Evolutionary conservation across 208 protist genomes (phyloP).

Genomic region (Trypanosomatidae sp.): DNA sequence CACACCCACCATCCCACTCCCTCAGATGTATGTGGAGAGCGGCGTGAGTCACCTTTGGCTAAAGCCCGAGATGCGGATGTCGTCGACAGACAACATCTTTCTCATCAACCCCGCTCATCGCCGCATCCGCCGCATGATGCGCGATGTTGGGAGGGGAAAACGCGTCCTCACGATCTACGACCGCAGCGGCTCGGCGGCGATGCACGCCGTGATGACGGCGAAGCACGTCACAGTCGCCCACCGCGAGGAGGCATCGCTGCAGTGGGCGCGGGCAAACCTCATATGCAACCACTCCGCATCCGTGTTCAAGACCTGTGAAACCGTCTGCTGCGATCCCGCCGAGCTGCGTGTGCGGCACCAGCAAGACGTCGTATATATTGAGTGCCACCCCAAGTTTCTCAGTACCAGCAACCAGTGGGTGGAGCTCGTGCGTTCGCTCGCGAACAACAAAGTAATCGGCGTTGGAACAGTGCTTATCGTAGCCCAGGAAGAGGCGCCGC

Average conservation of each 20-base stretch:
- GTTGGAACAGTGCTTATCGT: constrained; percentile 66
- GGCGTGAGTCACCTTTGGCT: constrained; percentile 77
- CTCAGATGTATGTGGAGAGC: constrained; percentile 62
- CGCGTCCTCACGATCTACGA: constrained; percentile 81
- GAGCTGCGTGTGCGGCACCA: constrained; percentile 35
- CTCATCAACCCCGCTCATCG: constrained; percentile 75
- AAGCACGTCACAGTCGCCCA: constrained; percentile 71
- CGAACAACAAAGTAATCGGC: constrained; percentile 48
- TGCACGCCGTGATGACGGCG: constrained; percentile 81
- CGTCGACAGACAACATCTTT: constrained; percentile 45
- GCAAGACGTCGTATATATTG: constrained; percentile 76
- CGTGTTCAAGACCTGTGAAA: constrained; percentile 67
- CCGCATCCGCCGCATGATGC: constrained; percentile 58
- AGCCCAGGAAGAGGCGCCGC: constrained; percentile 62
- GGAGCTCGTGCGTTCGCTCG: constrained; percentile 32
- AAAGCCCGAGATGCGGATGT: constrained; percentile 32
- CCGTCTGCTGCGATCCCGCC: constrained; percentile 33
- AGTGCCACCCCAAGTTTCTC: constrained; percentile 55
- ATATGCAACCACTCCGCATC: constrained; percentile 64
- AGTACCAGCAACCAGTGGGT: constrained; percentile 61
- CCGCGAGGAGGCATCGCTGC: constrained; percentile 35
- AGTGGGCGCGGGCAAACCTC: constrained; percentile 69
- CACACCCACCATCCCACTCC: constrained; percentile 48
- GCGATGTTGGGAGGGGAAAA: constrained; percentile 62
- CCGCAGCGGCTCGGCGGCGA: constrained; percentile 55